A percentile compares a stretch with the other conserved stretches of the same genome.
Evolutionary conservation across 208 protist species (phyloP).

Genomic region (Blechomonas ayalai): DNA sequence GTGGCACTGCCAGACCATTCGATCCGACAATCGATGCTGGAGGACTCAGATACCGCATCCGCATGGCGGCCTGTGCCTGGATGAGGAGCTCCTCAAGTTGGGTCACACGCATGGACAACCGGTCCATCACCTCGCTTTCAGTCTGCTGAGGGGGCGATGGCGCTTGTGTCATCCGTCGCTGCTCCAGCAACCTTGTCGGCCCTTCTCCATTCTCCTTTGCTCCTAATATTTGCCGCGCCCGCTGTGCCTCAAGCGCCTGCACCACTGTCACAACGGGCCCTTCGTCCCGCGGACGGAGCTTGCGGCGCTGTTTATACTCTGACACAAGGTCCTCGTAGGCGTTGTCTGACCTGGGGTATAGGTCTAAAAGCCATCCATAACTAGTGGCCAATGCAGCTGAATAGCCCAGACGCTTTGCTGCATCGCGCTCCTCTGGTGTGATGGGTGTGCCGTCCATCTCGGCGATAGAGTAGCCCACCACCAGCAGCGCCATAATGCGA

Average conservation of each 20-base stretch:
- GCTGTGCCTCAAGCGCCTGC: constrained; percentile 11
- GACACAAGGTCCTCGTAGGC: constrained; percentile 44
- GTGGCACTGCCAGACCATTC: background rate
- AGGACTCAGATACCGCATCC: background rate
- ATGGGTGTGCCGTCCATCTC: constrained; percentile 48
- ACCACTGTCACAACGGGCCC: constrained; percentile 7
- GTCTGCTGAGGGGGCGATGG: no score
- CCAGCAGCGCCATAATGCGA: constrained; percentile 66
- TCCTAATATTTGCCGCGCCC: no score
- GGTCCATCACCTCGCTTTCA: constrained; percentile 3
- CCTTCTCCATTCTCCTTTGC: background rate
- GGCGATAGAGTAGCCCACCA: constrained; percentile 53
- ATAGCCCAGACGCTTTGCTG: constrained; percentile 25
- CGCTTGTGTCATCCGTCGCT: background rate
- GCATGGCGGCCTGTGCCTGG: constrained; percentile 2
- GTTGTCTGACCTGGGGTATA: constrained; percentile 18
- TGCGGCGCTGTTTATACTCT: constrained; percentile 24
- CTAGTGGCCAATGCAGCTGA: constrained; percentile 63
- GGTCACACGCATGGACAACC: constrained; percentile 6
- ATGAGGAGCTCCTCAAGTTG: constrained; percentile 11
- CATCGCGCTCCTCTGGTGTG: constrained; percentile 32
- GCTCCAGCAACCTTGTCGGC: background rate
- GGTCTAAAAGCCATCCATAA: constrained; percentile 67
- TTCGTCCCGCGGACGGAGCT: background rate
- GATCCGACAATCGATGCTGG: no score